phyloP scores from a whole-genome alignment of 1,284 basidiomycete genomes.

The Trichosporon asahii region DNA sequence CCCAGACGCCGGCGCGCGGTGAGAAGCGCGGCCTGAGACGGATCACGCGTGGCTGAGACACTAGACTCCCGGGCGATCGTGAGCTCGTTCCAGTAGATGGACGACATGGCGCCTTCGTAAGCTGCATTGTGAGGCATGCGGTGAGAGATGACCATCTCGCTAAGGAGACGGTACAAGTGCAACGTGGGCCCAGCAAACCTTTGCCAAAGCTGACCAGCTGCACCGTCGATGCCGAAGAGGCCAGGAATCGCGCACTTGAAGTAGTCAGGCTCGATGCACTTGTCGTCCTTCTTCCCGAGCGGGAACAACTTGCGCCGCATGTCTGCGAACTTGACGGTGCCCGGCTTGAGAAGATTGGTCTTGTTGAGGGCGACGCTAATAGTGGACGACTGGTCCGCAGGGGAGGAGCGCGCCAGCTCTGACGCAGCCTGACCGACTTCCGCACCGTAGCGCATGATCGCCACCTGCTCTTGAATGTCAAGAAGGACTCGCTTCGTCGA shows the following conservation, averaged over 20 bases:
- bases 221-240: conserved; percentile 12
- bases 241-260: background rate
- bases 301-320: background rate
- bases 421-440: background rate
- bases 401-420: background rate
- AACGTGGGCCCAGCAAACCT: background rate
- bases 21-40: conserved; percentile 53
- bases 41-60: background rate
- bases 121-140: conserved; percentile 55
- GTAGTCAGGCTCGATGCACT: background rate
- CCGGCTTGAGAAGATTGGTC: no score
- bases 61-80: background rate
- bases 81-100: background rate
- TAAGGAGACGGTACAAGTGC: conserved; percentile 13
- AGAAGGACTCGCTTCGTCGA: conserved; percentile 61
- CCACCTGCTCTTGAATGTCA: conserved; percentile 63
- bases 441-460: conserved; percentile 49
- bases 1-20: conserved; percentile 57
- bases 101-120: conserved; percentile 56
- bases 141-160: conserved; percentile 41
- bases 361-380: no score
- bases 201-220: background rate
- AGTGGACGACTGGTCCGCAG: no score
- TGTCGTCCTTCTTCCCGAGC: background rate
- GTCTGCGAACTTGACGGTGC: background rate